Conservation (phyloP, 148 eudicot genomes). For the Arbutus unedo region DNA sequence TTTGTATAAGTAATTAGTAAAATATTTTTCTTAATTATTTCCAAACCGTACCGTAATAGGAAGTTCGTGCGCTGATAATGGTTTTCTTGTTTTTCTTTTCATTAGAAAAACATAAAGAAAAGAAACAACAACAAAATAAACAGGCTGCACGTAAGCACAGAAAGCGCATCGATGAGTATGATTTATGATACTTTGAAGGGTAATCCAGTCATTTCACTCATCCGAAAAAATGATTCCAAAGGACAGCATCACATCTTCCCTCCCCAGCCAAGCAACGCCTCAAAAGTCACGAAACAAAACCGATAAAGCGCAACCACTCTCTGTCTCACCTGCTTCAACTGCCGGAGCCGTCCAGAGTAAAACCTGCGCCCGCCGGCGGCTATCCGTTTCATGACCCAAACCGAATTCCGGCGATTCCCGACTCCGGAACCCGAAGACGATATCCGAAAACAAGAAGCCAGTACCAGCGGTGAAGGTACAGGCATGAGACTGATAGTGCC, state of each 20-base stretch:
- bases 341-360: not conserved
- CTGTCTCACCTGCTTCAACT: not conserved
- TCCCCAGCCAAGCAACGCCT: constrained; percentile 24
- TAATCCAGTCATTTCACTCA: too few relatives aligned
- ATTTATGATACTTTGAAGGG: too few relatives aligned
- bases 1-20: too few relatives aligned
- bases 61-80: too few relatives aligned
- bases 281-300: constrained; percentile 9
- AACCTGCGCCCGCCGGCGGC: not conserved
- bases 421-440: constrained; percentile 14
- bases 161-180: too few relatives aligned
- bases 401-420: not conserved
- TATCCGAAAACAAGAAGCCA: not conserved
- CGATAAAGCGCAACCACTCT: not conserved
- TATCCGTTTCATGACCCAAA: constrained; percentile 15
- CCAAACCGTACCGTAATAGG: too few relatives aligned
- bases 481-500: constrained; percentile 82
- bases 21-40: too few relatives aligned
- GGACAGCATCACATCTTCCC: constrained; percentile 18
- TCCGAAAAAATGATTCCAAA: not conserved
- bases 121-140: too few relatives aligned
- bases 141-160: too few relatives aligned
- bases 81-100: too few relatives aligned
- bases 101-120: too few relatives aligned
- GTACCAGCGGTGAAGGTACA: constrained; percentile 9